Evolutionary conservation across 768 basidiomycete genomes (phyloP), one percentile per base, ranked within the genome.

Genomic region (Boletus insuetus): DNA sequence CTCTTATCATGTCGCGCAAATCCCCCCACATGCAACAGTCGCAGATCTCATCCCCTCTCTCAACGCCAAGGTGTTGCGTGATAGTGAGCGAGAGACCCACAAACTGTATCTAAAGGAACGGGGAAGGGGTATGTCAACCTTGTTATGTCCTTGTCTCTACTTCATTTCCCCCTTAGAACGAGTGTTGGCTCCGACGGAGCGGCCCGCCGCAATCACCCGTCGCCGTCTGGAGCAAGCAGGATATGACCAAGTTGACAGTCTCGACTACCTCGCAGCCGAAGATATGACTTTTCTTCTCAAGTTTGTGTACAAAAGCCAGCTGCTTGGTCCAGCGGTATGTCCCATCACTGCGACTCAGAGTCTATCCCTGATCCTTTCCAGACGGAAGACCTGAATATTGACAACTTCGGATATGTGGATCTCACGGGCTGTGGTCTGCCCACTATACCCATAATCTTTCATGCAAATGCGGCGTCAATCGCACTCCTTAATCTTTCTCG

Each of bases 141-240:
- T 17, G 22, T 0, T 0, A 3, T 39, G 10, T 14, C 12, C 49
- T 42, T 31, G 22, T 50, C 22, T 32, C 2, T 44, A 4, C 32
- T 49, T 55, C 37, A 49, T 39, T 10, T 41, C 45, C 31, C 29
- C 29, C 44, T 55, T 65, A 96, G 95, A 98, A 65, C 87, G 96
- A 13, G 77, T 94, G 38, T 75, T 99, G 53, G 84, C 84, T 9
- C 81, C 83, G 19, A 84, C 85, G 2, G 97, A 99, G 71, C 77
- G 82, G 44, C 96, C 96, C 0, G 87, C 93, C 2, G 82, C 84
- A 35, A 92, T 97, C 55, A 88, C 96, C 20, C 81, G 86, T 54
- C 80, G 90, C 39, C 80, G 93, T 37, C 75, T 98, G 58, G 84
- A 89, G 60, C 92, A 96, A 67, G 93, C 94, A 4, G 95, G 96